phyloP scores from a whole-genome alignment of 495 filamentous ascomycete species.

The Annulohypoxylon bovei region DNA sequence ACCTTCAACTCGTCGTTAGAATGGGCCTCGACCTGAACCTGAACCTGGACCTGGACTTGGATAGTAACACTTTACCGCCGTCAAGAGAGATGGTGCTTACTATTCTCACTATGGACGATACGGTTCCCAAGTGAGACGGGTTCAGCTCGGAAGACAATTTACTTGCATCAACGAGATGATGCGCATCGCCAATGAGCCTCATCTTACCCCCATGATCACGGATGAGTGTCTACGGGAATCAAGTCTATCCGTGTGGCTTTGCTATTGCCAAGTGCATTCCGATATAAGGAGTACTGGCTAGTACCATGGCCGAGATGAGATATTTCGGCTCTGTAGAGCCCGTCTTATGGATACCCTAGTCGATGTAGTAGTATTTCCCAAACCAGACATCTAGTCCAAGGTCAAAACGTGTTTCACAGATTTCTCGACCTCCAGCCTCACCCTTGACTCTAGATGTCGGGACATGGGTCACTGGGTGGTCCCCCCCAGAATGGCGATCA shows the following conservation, averaged over 20 bases:
- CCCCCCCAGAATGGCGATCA: constrained; percentile 39
- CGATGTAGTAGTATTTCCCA: constrained; percentile 31
- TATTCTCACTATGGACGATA: background rate
- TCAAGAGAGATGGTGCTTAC: background rate
- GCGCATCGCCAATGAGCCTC: constrained; percentile 22
- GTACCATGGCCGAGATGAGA: constrained; percentile 8
- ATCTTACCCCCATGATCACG: constrained; percentile 7
- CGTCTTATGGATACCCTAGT: constrained; percentile 32
- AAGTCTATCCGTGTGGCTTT: constrained; percentile 26
- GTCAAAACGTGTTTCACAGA: constrained; percentile 56
- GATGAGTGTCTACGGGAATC: background rate
- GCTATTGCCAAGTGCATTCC: constrained; percentile 28
- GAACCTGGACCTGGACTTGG: background rate
- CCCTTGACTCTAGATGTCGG: constrained; percentile 36
- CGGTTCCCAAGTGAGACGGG: constrained; percentile 11
- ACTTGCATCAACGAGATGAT: background rate
- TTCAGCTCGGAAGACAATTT: background rate
- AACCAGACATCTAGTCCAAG: constrained; percentile 31
- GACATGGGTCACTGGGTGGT: constrained; percentile 26
- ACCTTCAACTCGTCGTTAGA: background rate
- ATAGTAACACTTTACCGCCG: background rate
- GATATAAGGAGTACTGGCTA: constrained; percentile 3
- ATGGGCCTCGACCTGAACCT: background rate
- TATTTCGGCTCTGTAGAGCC: constrained; percentile 32
- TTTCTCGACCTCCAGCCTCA: constrained; percentile 25